A percentile compares a stretch with the other conserved stretches of the same genome.
phyloP scores from a whole-genome alignment of 2,329 filamentous ascomycete genomes.

The Aureobasidium namibiae region DNA sequence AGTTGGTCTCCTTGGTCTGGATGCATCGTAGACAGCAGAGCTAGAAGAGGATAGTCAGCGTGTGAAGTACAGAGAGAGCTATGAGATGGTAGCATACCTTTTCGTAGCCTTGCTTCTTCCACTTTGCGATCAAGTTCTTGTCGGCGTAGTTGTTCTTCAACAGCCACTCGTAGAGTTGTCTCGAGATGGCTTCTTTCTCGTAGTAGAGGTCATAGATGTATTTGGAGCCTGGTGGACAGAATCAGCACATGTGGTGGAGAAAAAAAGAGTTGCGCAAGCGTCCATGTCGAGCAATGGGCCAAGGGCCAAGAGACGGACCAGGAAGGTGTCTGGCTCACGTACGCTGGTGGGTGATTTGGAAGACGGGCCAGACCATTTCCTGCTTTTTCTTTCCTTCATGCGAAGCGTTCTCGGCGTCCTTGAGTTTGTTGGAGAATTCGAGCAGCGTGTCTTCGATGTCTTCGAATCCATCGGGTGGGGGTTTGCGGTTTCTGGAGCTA shows the following conservation, averaged over 20 bases:
- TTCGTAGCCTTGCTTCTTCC: slow-evolving; percentile 99
- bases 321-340: slow-evolving; percentile 28
- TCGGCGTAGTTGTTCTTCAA: slow-evolving; percentile 96
- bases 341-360: slow-evolving; percentile 92
- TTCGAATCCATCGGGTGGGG: slow-evolving; percentile 76
- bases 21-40: slow-evolving; percentile 92
- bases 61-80: not conserved
- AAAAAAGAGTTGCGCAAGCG: not conserved
- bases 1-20: slow-evolving; percentile 99
- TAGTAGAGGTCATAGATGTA: slow-evolving; percentile 99
- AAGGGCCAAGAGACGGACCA: slow-evolving; percentile 16
- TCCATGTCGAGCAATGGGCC: not conserved
- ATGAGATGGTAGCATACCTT: slow-evolving; percentile 53
- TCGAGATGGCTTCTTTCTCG: slow-evolving; percentile 91
- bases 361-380: slow-evolving; percentile 93
- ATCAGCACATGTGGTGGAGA: slow-evolving; percentile 16
- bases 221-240: slow-evolving; percentile 46
- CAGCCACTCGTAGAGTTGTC: slow-evolving; percentile 87
- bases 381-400: slow-evolving; percentile 74
- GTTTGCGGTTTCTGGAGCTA: slow-evolving; percentile 67
- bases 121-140: slow-evolving; percentile 92
- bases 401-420: slow-evolving; percentile 85
- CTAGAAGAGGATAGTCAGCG: slow-evolving; percentile 35
- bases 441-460: slow-evolving; percentile 83
- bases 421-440: slow-evolving; percentile 85